Base-by-base conservation (phyloP, 2,329 filamentous ascomycete species). In the Cordyceps militaris region DNA sequence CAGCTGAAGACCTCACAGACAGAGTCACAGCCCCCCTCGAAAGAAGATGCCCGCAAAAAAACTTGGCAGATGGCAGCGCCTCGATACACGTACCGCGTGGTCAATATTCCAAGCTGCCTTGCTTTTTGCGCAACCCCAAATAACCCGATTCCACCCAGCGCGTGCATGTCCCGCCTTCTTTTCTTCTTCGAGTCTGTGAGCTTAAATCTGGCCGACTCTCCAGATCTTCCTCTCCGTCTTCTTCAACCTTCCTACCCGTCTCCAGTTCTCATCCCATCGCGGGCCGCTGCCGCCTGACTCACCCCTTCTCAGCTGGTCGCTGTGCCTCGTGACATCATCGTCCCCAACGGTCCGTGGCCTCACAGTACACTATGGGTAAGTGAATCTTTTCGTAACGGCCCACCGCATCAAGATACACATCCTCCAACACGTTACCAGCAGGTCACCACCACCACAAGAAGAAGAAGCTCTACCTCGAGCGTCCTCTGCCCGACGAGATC, bases 391-490 rank as follows among this genome's bases (percentile, higher is more conserved):
- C 16, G 4, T 21, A 4, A 16, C n/a, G 10, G 8, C 11, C 21
- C 40, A 24, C 7, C 40, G 14, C 21, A 23, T 21, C 21, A 4
- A 19, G 30, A 32, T 32, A 9, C 4, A 8, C 38, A 42, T 42
- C 34, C 38, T 19, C 38, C 21, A 42, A 42, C 40, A 10, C 40
- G 10, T 43, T 8, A 13, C 40, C n/a, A 10, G 10, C 40, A 43
- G 40, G 40, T 32, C 44, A 48, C 26, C 13, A 48, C n/a, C 36
- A 42, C 59, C 51, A 63, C 60, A 43, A 60, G 61, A 76, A 76
- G 66, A 76, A 74, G 66, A 72, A 71, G 59, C 67, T 76, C 63
- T 76, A 76, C 60, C 70, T 76, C 42, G 66, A 70, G 42, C 72
- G 72, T 43, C 73, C 74, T 8, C 70, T 69, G 52, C 70, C 70